Conservation (phyloP, 2,329 filamentous ascomycete genomes). For the Bipolaris victoriae region DNA sequence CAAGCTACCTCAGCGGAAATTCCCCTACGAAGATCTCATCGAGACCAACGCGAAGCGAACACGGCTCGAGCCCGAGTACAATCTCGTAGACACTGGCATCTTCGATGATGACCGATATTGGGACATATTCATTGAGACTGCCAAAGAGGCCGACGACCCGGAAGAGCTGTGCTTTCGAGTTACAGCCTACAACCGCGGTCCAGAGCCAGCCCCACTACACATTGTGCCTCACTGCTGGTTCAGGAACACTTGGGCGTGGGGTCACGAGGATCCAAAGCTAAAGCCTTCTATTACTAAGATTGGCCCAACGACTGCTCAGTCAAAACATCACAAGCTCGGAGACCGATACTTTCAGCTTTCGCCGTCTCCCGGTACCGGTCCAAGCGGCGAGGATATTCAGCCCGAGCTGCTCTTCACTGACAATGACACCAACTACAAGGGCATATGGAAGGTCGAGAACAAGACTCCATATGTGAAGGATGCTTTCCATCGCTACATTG, state of each 20-base stretch:
- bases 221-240: conserved; percentile 97
- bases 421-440: conserved; percentile 87
- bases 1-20: conserved; percentile 91
- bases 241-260: conserved; percentile 97
- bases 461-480: conserved; percentile 88
- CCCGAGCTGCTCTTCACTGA: conserved; percentile 91
- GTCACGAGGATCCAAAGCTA: conserved; percentile 73
- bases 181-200: conserved; percentile 93
- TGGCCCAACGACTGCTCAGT: conserved; percentile 71
- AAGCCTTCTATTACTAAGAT: conserved; percentile 79
- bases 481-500: conserved; percentile 88
- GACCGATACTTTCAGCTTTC: conserved; percentile 84
- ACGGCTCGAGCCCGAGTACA: conserved; percentile 84
- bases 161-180: conserved; percentile 93
- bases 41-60: conserved; percentile 80
- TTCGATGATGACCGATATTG: conserved; percentile 93
- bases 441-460: conserved; percentile 76
- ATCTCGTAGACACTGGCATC: conserved; percentile 84
- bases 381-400: conserved; percentile 79
- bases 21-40: conserved; percentile 88
- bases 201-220: conserved; percentile 87
- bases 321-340: conserved; percentile 80
- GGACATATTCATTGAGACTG: conserved; percentile 96
- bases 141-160: conserved; percentile 89
- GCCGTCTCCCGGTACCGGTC: conserved; percentile 84